Conservation (phyloP, 371 early-diverging fungal genomes). For the Lichtheimia corymbifera region DNA sequence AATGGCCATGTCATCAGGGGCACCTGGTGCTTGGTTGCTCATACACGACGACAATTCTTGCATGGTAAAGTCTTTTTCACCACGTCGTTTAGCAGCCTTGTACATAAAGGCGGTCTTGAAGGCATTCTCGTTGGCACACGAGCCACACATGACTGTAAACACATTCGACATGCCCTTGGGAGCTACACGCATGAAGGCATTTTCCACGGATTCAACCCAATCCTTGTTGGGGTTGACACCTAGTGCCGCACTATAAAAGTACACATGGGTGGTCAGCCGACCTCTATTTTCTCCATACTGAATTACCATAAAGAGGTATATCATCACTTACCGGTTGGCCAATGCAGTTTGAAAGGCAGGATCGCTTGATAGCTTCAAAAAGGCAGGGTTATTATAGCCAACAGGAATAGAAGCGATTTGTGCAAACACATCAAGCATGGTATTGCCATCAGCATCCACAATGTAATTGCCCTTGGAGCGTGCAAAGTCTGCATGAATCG, state of each 20-base stretch:
- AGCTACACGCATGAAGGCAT: conserved; percentile 69
- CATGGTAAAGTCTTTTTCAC: conserved; percentile 41
- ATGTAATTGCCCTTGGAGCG: conserved; percentile 78
- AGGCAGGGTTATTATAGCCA: conserved; percentile 72
- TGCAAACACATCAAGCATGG: conserved; percentile 67
- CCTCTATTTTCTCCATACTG: no score
- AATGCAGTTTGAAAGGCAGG: conserved; percentile 60
- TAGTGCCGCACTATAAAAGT: conserved; percentile 55
- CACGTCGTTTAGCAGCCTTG: conserved; percentile 59
- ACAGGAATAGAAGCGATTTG: conserved; percentile 81
- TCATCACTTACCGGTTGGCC: conserved; percentile 51
- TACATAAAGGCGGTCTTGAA: conserved; percentile 82
- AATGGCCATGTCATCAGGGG: conserved; percentile 65
- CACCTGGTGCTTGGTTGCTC: conserved; percentile 72
- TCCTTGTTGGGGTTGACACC: conserved; percentile 69
- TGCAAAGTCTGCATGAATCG: conserved; percentile 49
- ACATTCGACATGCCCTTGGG: conserved; percentile 72
- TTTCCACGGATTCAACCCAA: conserved; percentile 65
- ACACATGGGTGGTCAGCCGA: neutral
- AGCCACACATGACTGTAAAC: conserved; percentile 81
- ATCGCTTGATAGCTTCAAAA: conserved; percentile 58
- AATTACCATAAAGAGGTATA: neutral
- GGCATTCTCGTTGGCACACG: conserved; percentile 78
- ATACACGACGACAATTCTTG: conserved; percentile 63
- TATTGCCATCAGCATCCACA: conserved; percentile 75